Evolutionary conservation across 1,139 yeast species (phyloP).

Genomic region (Yarrowia galli): DNA sequence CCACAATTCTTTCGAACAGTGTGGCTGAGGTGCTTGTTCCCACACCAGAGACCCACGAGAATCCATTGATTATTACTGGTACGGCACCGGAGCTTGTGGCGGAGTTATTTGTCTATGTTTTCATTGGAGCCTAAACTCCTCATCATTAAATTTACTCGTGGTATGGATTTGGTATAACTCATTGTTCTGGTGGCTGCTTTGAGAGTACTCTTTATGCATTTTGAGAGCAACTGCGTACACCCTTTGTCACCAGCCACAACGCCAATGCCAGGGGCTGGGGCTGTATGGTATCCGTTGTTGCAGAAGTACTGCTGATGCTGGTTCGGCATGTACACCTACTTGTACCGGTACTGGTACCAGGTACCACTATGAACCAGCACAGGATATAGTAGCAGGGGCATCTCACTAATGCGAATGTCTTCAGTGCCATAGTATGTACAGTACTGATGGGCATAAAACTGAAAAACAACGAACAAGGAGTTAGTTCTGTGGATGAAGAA

Average conservation of each 20-base stretch:
- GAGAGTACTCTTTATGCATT: background rate
- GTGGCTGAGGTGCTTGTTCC: constrained; percentile 1
- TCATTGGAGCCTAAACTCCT: background rate
- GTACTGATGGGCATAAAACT: background rate
- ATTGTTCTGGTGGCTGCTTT: constrained; percentile 8
- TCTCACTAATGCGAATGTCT: too few species aligned
- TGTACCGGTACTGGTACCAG: background rate
- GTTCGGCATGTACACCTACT: too few species aligned
- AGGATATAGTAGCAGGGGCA: too few species aligned
- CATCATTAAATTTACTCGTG: background rate
- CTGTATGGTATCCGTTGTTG: background rate
- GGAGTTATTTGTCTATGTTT: background rate
- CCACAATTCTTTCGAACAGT: background rate
- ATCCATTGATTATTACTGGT: background rate
- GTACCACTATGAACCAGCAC: background rate
- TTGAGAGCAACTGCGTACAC: constrained; percentile 8
- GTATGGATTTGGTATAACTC: background rate
- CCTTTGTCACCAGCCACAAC: constrained; percentile 15
- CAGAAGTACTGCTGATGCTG: background rate
- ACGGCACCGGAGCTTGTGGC: background rate
- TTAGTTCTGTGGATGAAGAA: too few species aligned
- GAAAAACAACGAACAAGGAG: background rate
- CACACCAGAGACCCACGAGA: background rate
- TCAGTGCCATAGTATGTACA: background rate
- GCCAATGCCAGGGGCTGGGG: constrained; percentile 27